Evolutionary conservation across 108 stramenopile genomes (phyloP).

Genomic region (Epipyxis sp.): DNA sequence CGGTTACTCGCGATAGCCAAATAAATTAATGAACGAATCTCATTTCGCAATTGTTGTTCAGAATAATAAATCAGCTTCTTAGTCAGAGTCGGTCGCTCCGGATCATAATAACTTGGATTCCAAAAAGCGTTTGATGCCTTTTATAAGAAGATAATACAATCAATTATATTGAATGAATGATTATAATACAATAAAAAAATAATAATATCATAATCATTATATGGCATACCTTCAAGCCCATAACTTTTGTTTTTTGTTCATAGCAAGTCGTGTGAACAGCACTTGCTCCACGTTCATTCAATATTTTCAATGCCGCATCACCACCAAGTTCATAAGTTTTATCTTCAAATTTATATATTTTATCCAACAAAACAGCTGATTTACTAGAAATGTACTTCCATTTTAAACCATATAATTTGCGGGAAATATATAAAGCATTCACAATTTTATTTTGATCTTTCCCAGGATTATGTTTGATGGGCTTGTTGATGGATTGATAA

Average conservation of each 20-base stretch:
- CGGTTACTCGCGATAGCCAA: slow-evolving; percentile 22
- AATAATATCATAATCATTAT: slow-evolving; percentile 11
- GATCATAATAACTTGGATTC: slow-evolving; percentile 30
- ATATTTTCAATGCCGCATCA: background rate
- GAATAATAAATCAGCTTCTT: background rate
- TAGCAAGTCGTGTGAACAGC: slow-evolving; percentile 31
- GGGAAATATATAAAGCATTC: background rate
- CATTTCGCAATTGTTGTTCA: slow-evolving; percentile 16
- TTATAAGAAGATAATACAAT: too few species aligned
- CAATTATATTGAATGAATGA: too few species aligned
- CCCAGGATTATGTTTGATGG: slow-evolving; percentile 12
- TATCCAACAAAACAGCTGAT: slow-evolving; percentile 10
- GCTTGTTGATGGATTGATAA: background rate
- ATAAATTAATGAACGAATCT: slow-evolving; percentile 10
- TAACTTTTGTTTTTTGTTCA: slow-evolving; percentile 22
- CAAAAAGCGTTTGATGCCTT: slow-evolving; percentile 19
- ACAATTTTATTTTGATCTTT: slow-evolving; percentile 27
- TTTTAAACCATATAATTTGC: background rate
- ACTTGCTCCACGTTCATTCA: background rate
- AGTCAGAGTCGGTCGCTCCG: background rate
- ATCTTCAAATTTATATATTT: slow-evolving; percentile 24
- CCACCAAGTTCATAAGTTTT: slow-evolving; percentile 20
- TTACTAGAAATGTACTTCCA: slow-evolving; percentile 8
- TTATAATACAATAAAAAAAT: too few species aligned
- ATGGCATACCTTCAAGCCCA: slow-evolving; percentile 11